Evolutionary conservation across 169 alveolate genomes (phyloP).

Genomic region (Toxoplasma gondii): DNA sequence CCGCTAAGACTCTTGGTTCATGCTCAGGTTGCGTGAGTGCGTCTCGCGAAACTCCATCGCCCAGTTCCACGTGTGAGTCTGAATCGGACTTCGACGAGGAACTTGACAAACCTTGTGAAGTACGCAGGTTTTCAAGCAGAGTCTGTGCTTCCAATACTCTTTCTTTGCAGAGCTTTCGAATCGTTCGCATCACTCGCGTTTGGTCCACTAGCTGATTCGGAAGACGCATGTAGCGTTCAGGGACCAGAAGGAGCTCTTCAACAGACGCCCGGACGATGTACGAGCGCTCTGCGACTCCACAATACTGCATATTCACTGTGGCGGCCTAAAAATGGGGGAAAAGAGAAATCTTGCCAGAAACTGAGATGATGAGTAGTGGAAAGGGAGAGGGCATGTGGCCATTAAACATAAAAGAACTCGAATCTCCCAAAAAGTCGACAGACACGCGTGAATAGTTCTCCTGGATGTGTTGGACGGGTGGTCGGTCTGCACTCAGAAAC

Average conservation of each 20-base stretch:
- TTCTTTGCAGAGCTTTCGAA: neutral
- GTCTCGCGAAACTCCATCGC: neutral
- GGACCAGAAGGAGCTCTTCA: conserved; percentile 52
- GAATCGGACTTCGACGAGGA: neutral
- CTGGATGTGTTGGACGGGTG: no score
- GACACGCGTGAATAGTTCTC: no score
- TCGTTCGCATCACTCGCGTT: neutral
- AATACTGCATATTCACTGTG: conserved; percentile 44
- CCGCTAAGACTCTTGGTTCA: neutral
- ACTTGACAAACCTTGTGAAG: no score
- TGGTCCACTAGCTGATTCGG: neutral
- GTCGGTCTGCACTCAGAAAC: neutral
- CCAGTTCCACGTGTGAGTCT: neutral
- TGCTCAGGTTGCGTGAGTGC: no score
- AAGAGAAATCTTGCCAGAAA: neutral
- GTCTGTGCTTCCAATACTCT: neutral
- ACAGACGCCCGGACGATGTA: conserved; percentile 54
- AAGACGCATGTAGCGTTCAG: conserved; percentile 24
- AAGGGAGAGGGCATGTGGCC: neutral
- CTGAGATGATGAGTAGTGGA: neutral
- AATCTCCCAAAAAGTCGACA: no score
- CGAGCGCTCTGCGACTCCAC: conserved; percentile 33
- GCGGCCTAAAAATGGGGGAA: conserved; percentile 35
- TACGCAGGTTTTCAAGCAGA: no score
- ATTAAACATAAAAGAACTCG: no score